Evolutionary conservation across 768 basidiomycete genomes (phyloP), one percentile per base, ranked within the genome.

Genomic region (Russula emetica): DNA sequence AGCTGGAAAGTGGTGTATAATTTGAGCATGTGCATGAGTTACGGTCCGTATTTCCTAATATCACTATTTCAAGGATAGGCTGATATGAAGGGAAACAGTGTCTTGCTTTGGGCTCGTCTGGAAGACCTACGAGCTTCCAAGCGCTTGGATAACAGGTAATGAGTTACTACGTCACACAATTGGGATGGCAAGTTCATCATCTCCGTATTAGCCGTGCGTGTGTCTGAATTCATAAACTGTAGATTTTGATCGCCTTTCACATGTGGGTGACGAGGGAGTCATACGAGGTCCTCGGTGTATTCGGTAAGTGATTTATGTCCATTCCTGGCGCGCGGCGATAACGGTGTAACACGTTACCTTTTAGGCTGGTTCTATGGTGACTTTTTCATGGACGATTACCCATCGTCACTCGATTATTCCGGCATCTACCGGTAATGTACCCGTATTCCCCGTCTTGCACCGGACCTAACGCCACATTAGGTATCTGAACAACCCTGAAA

Each of bases 331-430:
- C 32, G 14, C 7, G 34, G 22, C 13, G 11, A 11, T 56, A 42
- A 56, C 55, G 20, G 10, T 55, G 24, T 50, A 22, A 64, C 47
- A 24, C 28, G 38, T 61, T 32, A 18, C 18, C 59, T 20, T 30
- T 30, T 58, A 94, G 92, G 97, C 28, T 99, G 97, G 97, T 95
- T 98, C 77, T 99, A 97, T 69, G 94, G 94, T 26, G 93, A 96
- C 75, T 96, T 96, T 77, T 95, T 95, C 80, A 88, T 95, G 76
- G 92, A 96, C 70, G 89, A 94, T 66, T 95, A 92, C 74, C 93
- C 96, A 4, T 77, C 89, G 0, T 85, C 91, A 64, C 78, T 98
- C 10, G 93, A 95, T 63, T 98, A 98, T 73, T 95, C 94, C 58
- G 97, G 97, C 36, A 98, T 99, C 68, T 99, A 96, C 76, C 86